A percentile compares a stretch with the other conserved stretches of the same genome.
phyloP scores from a whole-genome alignment of 2,329 filamentous ascomycete species.

The Colletotrichum truncatum region DNA sequence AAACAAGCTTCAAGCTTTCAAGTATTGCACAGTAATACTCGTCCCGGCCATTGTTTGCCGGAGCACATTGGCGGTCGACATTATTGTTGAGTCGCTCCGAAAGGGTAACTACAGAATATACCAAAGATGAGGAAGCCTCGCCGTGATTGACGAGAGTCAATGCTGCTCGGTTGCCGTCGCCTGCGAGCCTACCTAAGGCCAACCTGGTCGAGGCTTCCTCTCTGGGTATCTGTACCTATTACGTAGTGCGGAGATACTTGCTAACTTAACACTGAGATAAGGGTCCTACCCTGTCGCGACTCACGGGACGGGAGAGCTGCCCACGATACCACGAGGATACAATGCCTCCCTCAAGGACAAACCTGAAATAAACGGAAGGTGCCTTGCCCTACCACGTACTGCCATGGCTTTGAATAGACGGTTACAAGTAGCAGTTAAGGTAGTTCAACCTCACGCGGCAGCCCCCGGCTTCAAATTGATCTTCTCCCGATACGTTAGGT shows the following conservation, averaged over 20 bases:
- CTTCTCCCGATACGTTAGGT: not conserved
- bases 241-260: too few relatives aligned
- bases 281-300: not conserved
- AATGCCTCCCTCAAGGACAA: not conserved
- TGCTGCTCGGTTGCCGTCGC: not conserved
- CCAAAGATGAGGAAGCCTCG: too few relatives aligned
- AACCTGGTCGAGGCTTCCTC: too few relatives aligned
- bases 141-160: not conserved
- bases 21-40: not conserved
- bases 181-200: too few relatives aligned
- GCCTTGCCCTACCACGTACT: not conserved
- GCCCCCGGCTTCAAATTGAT: not conserved
- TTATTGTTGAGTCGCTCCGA: not conserved
- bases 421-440: not conserved
- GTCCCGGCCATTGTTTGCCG: not conserved
- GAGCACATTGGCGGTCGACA: not conserved
- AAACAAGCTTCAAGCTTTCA: not conserved
- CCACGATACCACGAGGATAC: not conserved
- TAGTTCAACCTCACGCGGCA: not conserved
- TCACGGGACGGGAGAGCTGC: not conserved
- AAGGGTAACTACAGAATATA: too few relatives aligned
- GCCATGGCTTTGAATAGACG: too few relatives aligned
- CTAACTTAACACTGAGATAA: not conserved
- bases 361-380: not conserved
- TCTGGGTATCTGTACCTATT: too few relatives aligned